Conservation (phyloP, 805 yeast genomes). For the Ogataea methanolica region DNA sequence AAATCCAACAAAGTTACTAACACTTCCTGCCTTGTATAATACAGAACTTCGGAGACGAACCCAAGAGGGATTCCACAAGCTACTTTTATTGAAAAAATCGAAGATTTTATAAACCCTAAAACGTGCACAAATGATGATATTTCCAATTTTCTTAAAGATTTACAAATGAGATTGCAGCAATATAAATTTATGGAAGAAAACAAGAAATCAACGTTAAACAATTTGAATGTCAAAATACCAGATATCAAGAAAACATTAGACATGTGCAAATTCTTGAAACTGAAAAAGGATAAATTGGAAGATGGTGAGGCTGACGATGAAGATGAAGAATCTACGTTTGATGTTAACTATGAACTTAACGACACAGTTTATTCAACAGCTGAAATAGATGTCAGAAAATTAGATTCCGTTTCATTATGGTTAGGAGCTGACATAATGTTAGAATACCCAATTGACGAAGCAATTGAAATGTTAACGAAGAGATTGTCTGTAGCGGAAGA, state of each 20-base stretch:
- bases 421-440: constrained; percentile 98
- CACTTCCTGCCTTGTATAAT: constrained; percentile 3
- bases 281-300: constrained; percentile 36
- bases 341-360: constrained; percentile 84
- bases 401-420: constrained; percentile 75
- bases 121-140: constrained; percentile 32
- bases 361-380: constrained; percentile 91
- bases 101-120: constrained; percentile 53
- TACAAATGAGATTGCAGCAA: constrained; percentile 86
- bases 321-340: constrained; percentile 38
- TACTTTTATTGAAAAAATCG: constrained; percentile 84
- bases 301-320: constrained; percentile 25
- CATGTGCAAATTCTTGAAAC: constrained; percentile 57
- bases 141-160: constrained; percentile 52
- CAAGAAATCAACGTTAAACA: constrained; percentile 43
- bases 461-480: constrained; percentile 59
- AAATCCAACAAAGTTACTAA: background rate
- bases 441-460: constrained; percentile 89
- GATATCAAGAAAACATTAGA: constrained; percentile 84
- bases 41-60: constrained; percentile 57
- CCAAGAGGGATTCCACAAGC: constrained; percentile 98
- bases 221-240: constrained; percentile 73
- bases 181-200: constrained; percentile 81
- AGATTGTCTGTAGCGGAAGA: constrained; percentile 61
- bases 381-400: constrained; percentile 51